Evolutionary conservation across 257 asterid species (phyloP).

Genomic region (Thymus mandschuricus): DNA sequence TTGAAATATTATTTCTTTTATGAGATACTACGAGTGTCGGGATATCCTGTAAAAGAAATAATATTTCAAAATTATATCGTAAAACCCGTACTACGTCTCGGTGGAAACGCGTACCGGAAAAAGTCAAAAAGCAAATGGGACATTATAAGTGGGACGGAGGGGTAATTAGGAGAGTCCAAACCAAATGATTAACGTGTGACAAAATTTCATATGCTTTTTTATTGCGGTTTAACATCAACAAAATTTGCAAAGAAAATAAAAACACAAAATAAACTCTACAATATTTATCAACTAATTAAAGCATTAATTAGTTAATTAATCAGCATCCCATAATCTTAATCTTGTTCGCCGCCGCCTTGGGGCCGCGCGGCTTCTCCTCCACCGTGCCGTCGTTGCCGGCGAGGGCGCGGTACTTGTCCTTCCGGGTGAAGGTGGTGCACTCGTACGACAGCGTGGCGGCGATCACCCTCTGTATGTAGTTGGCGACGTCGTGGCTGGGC

Average conservation of each 20-base stretch:
- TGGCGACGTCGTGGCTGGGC: conserved; percentile 79
- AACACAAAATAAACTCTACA: neutral
- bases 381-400: conserved; percentile 83
- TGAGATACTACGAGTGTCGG: too few species aligned
- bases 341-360: conserved; percentile 21
- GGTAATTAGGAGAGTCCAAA: too few species aligned
- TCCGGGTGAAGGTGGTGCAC: conserved; percentile 78
- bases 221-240: neutral
- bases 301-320: neutral
- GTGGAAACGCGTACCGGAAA: too few species aligned
- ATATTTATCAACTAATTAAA: neutral
- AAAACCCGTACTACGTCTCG: too few species aligned
- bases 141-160: too few species aligned
- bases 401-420: conserved; percentile 76
- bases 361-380: conserved; percentile 40
- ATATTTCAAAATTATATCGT: too few species aligned
- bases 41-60: too few species aligned
- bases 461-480: conserved; percentile 71
- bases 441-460: conserved; percentile 66
- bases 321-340: conserved; percentile 54
- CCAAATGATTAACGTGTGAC: too few species aligned
- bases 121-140: too few species aligned
- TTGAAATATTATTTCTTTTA: too few species aligned
- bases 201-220: neutral
- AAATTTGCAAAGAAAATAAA: neutral